Conservation (phyloP, 2,329 filamentous ascomycete species). For the Ophiostoma montium region DNA sequence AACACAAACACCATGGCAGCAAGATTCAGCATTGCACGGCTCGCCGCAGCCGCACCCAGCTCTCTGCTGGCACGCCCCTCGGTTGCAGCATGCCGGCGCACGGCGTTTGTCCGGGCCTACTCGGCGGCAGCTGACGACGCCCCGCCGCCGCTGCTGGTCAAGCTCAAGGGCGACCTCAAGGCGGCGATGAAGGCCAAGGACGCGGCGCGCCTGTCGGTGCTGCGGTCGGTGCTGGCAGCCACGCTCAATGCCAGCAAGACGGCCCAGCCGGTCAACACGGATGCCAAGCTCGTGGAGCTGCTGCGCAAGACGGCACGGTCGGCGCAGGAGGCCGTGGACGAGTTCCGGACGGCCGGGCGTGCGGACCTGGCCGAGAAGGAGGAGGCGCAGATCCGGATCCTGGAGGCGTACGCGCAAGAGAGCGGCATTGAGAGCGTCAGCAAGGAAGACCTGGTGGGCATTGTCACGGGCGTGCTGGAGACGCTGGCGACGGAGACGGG, state of each 20-base stretch:
- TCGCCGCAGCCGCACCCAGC: neutral
- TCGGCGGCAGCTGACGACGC: slow-evolving; percentile 23
- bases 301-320: slow-evolving; percentile 49
- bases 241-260: slow-evolving; percentile 68
- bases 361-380: slow-evolving; percentile 60
- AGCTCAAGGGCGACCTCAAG: slow-evolving; percentile 49
- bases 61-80: neutral
- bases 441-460: slow-evolving; percentile 40
- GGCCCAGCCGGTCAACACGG: slow-evolving; percentile 50
- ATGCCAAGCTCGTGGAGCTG: slow-evolving; percentile 53
- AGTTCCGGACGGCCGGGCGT: slow-evolving; percentile 50
- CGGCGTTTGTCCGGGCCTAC: slow-evolving; percentile 10
- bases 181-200: slow-evolving; percentile 53
- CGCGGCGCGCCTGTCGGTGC: slow-evolving; percentile 47
- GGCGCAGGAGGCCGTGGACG: slow-evolving; percentile 42
- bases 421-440: slow-evolving; percentile 45
- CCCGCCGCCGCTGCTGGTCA: slow-evolving; percentile 33
- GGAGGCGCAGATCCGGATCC: slow-evolving; percentile 45
- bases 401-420: slow-evolving; percentile 49
- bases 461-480: slow-evolving; percentile 38
- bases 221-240: slow-evolving; percentile 54
- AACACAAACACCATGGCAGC: slow-evolving; percentile 1
- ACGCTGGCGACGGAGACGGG: slow-evolving; percentile 28
- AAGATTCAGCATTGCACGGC: neutral
- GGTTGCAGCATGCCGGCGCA: neutral